A percentile compares a stretch with the other conserved stretches of the same genome.
Conservation (phyloP, 2,329 filamentous ascomycete genomes). For the Hawksworthiomyces lignivorus region DNA sequence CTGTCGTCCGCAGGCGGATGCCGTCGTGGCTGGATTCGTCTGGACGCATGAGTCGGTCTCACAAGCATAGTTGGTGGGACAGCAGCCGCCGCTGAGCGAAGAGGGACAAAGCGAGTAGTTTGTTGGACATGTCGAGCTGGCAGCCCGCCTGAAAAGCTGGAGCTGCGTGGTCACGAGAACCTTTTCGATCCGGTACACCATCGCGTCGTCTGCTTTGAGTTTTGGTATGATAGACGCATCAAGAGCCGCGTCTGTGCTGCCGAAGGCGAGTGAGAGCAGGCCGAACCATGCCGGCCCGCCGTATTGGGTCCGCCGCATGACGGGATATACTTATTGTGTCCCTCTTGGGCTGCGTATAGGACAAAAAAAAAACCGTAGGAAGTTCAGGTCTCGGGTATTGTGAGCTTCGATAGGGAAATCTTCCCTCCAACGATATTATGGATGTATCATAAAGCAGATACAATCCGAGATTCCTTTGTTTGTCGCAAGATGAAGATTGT, state of each 20-base stretch:
- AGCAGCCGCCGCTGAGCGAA: conserved; percentile 38
- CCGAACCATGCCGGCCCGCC: conserved; percentile 1
- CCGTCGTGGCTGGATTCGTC: conserved; percentile 35
- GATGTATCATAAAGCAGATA: conserved; percentile 1
- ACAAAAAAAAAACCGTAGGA: too few relatives aligned
- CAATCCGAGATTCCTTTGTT: too few relatives aligned
- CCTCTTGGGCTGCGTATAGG: too few relatives aligned
- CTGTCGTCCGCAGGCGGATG: conserved; percentile 25
- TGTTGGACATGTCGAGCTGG: conserved; percentile 14
- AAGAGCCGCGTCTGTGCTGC: neutral
- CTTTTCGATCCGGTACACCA: conserved; percentile 13
- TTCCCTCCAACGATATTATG: neutral
- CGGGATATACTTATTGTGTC: too few relatives aligned
- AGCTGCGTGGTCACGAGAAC: conserved; percentile 15
- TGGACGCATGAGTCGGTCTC: conserved; percentile 36
- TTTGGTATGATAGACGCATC: neutral
- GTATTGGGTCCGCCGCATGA: neutral
- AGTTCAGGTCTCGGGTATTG: too few relatives aligned
- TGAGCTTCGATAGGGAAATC: too few relatives aligned
- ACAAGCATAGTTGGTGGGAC: conserved; percentile 41
- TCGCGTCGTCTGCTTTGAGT: conserved; percentile 1
- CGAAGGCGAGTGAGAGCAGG: neutral
- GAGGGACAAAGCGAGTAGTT: conserved; percentile 26
- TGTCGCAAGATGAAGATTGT: neutral
- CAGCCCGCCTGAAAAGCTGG: conserved; percentile 5